These are phyloP conservation scores for Cyanodermella asteris DNA, from an alignment of 2,329 filamentous ascomycete species.

Conservation along the genomic window DNA sequence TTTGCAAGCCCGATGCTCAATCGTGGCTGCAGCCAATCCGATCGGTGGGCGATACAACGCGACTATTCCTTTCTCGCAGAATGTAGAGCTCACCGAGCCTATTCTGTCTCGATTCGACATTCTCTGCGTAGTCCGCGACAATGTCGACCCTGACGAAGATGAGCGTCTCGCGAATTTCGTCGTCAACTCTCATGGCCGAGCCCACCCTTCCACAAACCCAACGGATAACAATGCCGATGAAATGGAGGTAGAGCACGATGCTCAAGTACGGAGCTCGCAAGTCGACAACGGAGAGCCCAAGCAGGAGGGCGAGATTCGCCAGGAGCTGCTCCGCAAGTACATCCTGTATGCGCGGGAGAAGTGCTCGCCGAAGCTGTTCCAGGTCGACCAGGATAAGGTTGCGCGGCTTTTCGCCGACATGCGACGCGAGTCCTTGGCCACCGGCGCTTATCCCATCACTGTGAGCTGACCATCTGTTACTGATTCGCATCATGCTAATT, in stretches of 20 bases:
- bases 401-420: conserved; percentile 88
- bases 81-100: conserved; percentile 90
- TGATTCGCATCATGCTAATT: background rate
- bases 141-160: conserved; percentile 78
- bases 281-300: conserved; percentile 24
- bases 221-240: conserved; percentile 22
- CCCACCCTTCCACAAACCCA: conserved; percentile 45
- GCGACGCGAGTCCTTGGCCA: conserved; percentile 77
- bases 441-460: conserved; percentile 92
- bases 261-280: conserved; percentile 20
- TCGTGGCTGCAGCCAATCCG: conserved; percentile 90
- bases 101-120: conserved; percentile 97
- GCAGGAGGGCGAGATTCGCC: conserved; percentile 54
- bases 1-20: conserved; percentile 81
- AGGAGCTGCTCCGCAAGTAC: conserved; percentile 84
- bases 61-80: conserved; percentile 84
- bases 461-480: conserved; percentile 33
- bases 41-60: conserved; percentile 93
- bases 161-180: conserved; percentile 88
- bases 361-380: conserved; percentile 78
- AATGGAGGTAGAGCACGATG: conserved; percentile 43
- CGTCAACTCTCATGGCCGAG: conserved; percentile 77
- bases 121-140: conserved; percentile 84
- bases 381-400: conserved; percentile 95
- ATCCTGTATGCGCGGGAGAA: conserved; percentile 86